Evolutionary conservation across 2,329 filamentous ascomycete species (phyloP).

Genomic region (Ceratocystis harringtonii): DNA sequence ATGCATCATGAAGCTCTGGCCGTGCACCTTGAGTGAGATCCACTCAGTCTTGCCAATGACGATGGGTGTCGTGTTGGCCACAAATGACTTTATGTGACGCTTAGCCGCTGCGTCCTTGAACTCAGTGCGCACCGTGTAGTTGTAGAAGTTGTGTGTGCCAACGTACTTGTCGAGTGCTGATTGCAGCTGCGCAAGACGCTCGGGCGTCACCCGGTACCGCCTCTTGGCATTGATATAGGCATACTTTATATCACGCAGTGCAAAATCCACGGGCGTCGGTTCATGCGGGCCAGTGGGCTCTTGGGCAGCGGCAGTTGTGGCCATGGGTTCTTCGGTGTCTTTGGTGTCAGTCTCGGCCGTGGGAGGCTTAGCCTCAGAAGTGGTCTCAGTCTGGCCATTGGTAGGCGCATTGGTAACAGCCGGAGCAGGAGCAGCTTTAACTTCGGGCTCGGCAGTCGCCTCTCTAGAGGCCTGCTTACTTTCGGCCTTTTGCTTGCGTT

Average conservation of each 20-base stretch:
- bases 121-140: constrained; percentile 88
- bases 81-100: constrained; percentile 84
- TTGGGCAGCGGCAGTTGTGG: background rate
- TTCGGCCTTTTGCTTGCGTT: constrained; percentile 12
- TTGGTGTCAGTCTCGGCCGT: constrained; percentile 14
- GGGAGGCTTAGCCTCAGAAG: background rate
- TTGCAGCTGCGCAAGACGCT: constrained; percentile 61
- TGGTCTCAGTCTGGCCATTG: background rate
- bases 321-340: constrained; percentile 15
- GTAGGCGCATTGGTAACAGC: background rate
- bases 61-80: constrained; percentile 59
- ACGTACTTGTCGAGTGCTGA: constrained; percentile 58
- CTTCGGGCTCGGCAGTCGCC: constrained; percentile 19
- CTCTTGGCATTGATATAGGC: constrained; percentile 73
- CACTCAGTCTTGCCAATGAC: constrained; percentile 87
- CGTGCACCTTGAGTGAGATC: constrained; percentile 90
- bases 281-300: constrained; percentile 19
- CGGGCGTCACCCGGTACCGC: constrained; percentile 61
- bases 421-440: constrained; percentile 13
- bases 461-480: constrained; percentile 17
- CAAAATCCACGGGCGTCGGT: constrained; percentile 42
- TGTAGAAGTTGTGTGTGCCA: constrained; percentile 87
- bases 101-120: constrained; percentile 70
- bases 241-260: constrained; percentile 55
- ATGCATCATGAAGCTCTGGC: constrained; percentile 99